Base-by-base conservation (phyloP, 164 flowering plant genomes). In the Tetrastigma voinierianum region DNA sequence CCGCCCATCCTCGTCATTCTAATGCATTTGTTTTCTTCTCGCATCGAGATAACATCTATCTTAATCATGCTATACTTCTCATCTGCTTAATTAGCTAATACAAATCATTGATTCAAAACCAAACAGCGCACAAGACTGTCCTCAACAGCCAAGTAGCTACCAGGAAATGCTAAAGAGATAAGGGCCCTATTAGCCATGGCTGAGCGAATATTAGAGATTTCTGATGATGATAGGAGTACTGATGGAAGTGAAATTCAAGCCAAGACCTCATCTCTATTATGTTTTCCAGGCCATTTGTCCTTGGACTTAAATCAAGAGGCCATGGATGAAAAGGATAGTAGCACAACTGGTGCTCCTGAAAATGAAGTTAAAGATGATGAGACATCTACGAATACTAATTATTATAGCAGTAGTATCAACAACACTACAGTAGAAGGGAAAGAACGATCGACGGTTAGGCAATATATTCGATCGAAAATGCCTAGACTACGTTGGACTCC, bases 401-500 rank as follows among this genome's bases (percentile, higher is more conserved):
- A 19, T 4, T 10, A 19, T 4, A 25, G 51, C 18, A 56, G 24
- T 15, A 65, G 61, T 59, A 59, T 46, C 23, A 65, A 59, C 63
- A 49, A 25, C 46, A 46, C 61, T n/a, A 32, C 11, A 16, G 46
- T 3, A 19, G 66, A 53, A 44, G 32, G 58, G 69, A 40, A 25
- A 47, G 59, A 49, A 32, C 24, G 10, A 19, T 56, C 65, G 16
- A 21, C 71, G 32, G 79, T 77, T 46, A 70, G 84, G 46, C 81
- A 68, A 12, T 81, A 81, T 51, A 54, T 75, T 12, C 67, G 84
- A 57, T 81, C 84, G 1, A 81, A 81, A 65, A 64, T 75, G 69
- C 84, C 84, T 9, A 66, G 82, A 56, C 79, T 81, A 1, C 44
- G 82, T 10, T 81, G 84, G 84, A 81, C 84, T 21, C 81, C 80